Evolutionary conservation across 192 early-diverging fungal genomes (phyloP).

Genomic region (Entomortierella beljakovae): DNA sequence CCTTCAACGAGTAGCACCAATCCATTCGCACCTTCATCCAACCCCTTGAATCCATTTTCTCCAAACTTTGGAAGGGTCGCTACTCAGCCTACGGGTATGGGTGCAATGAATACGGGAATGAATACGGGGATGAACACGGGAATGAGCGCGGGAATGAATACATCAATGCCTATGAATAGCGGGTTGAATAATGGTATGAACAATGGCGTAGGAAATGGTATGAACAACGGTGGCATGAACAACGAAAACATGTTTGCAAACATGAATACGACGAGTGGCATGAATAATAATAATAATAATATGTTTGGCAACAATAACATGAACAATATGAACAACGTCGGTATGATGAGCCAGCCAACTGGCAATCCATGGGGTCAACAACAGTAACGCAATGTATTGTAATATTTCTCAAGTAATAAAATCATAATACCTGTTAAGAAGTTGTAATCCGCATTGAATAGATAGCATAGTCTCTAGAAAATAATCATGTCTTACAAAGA

Average conservation of each 20-base stretch:
- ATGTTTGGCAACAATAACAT: constrained; percentile 8
- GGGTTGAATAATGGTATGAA: too few species aligned
- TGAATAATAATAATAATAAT: constrained; percentile 6
- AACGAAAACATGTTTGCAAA: too few species aligned
- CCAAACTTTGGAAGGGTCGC: constrained; percentile 51
- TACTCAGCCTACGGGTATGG: constrained; percentile 35
- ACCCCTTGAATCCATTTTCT: constrained; percentile 49
- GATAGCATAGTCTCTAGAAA: too few species aligned
- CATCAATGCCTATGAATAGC: constrained; percentile 5
- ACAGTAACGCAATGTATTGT: constrained; percentile 19
- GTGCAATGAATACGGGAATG: constrained; percentile 8
- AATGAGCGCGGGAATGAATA: constrained; percentile 18
- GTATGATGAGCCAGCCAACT: constrained; percentile 13
- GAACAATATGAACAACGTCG: not conserved
- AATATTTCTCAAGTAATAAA: too few species aligned
- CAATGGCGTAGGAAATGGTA: too few species aligned
- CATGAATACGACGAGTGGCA: too few species aligned
- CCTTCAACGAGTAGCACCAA: constrained; percentile 42
- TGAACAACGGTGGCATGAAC: too few species aligned
- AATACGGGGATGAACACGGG: constrained; percentile 9
- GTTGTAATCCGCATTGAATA: too few species aligned
- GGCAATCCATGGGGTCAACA: constrained; percentile 34
- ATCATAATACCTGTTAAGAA: too few species aligned
- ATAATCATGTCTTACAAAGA: too few species aligned
- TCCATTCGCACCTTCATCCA: constrained; percentile 44